These are phyloP conservation scores for Blumeria hordei DNA, from an alignment of 2,329 filamentous ascomycete genomes.

Conservation along the genomic window DNA sequence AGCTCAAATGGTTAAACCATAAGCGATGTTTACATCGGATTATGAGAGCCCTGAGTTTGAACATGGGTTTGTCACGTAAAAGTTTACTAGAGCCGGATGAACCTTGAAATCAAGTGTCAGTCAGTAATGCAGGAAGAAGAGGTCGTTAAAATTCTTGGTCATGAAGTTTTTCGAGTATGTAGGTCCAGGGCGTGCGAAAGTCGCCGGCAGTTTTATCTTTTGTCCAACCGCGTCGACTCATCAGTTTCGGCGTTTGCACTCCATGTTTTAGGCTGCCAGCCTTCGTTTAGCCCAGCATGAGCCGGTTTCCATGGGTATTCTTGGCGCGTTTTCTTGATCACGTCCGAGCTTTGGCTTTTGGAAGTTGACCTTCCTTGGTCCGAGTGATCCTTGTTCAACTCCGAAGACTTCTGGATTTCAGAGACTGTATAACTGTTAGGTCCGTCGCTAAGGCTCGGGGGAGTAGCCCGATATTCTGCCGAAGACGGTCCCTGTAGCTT, in stretches of 20 bases:
- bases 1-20: too few species aligned
- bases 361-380: background rate
- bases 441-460: background rate
- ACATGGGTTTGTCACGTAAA: too few species aligned
- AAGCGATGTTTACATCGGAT: too few species aligned
- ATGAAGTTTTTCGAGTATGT: too few species aligned
- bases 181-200: too few species aligned
- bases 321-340: background rate
- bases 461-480: background rate
- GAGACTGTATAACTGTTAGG: background rate
- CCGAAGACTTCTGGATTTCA: background rate
- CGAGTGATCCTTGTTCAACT: background rate
- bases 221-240: too few species aligned
- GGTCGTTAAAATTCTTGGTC: too few species aligned
- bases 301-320: constrained; percentile 31
- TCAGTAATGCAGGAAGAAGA: too few species aligned
- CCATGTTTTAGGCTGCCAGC: constrained; percentile 31
- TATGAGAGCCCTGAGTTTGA: too few species aligned
- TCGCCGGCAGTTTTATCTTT: too few species aligned
- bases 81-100: too few species aligned
- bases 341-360: background rate
- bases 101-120: too few species aligned
- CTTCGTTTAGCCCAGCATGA: constrained; percentile 30
- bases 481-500: constrained; percentile 15
- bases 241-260: constrained; percentile 2